Conservation (phyloP, 495 filamentous ascomycete genomes). For the Rhypophila decipiens region DNA sequence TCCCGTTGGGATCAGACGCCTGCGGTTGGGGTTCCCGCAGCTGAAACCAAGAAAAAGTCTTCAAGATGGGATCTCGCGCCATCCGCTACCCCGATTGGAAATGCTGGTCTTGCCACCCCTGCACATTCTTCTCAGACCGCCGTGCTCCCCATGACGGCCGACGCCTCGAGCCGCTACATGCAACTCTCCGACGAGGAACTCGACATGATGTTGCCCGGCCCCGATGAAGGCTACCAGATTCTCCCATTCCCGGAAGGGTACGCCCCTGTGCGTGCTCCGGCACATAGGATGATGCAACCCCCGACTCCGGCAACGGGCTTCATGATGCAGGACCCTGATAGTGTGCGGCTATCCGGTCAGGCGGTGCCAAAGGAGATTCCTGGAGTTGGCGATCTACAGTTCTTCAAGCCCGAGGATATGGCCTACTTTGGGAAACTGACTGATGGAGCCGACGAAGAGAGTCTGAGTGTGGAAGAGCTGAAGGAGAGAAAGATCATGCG, state of each 20-base stretch:
- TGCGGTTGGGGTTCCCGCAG: constrained; percentile 47
- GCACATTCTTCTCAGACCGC: constrained; percentile 72
- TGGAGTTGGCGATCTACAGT: constrained; percentile 93
- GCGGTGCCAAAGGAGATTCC: constrained; percentile 95
- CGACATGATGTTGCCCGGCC: constrained; percentile 75
- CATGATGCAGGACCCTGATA: constrained; percentile 96
- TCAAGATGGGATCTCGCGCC: constrained; percentile 91
- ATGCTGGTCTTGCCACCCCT: constrained; percentile 75
- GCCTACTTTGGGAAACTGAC: constrained; percentile 97
- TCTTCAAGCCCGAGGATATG: constrained; percentile 99
- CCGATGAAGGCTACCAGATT: constrained; percentile 83
- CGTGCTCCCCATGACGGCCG: constrained; percentile 51
- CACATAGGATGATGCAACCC: constrained; percentile 71
- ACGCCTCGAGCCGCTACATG: constrained; percentile 72
- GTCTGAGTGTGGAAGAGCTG: constrained; percentile 86
- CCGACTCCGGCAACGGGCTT: constrained; percentile 71
- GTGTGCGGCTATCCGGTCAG: constrained; percentile 71
- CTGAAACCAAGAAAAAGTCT: constrained; percentile 56
- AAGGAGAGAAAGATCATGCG: constrained; percentile 99
- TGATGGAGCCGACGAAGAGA: constrained; percentile 88
- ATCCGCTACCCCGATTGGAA: constrained; percentile 75
- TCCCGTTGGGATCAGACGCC: constrained; percentile 92
- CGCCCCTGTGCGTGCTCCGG: constrained; percentile 70
- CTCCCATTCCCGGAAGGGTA: constrained; percentile 91
- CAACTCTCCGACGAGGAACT: constrained; percentile 89